Evolutionary conservation across 2,329 filamentous ascomycete species (phyloP), one percentile per base, ranked within the genome.

Genomic region (Xylariaceae sp.): DNA sequence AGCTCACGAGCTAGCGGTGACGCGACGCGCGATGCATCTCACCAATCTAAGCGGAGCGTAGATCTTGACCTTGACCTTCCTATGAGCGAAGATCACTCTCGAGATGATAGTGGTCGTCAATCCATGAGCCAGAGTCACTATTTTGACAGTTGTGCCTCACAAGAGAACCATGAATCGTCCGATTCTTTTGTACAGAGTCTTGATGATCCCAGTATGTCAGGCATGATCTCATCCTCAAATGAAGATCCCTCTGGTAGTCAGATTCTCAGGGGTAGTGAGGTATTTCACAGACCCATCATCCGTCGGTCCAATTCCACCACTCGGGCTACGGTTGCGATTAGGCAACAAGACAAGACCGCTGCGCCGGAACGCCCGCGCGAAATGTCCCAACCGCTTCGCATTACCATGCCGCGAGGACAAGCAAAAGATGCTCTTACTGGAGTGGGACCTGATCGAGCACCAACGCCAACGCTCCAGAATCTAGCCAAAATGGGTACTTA

Each of bases 171-270:
- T 52, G 84, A 80, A 52, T 87, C 86, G 0, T 84, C 83, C 0
- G 89, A 90, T 56, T 95, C 90, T 2, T 89, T 86, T 56, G 80
- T 85, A 5, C 86, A 87, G 62, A 90, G 86, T 37, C 63, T 86
- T 56, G 89, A 89, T 49, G 88, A 87, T 42, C 86, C 84, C 0
- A 89, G 85, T 65, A 70, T 87, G 52, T 92, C 88, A 1, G 89
- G 84, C 2, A 74, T 86, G 30, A 77, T 86, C 1, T 77, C 84
- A 3, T 88, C 87, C 3, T 85, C 83, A 0, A 82, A 80, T 50
- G 87, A 92, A 40, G 89, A 92, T 54, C 85, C 87, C 45, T 95
- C 92, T 3, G 92, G 89, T 2, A 97, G 92, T 67, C 91, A 96
- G 70, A 96, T 97, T 36, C 74, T 99, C 8, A 81, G 83, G 49